Evolutionary conservation across 148 eudicot genomes (phyloP).

Genomic region (Cornus florida): DNA sequence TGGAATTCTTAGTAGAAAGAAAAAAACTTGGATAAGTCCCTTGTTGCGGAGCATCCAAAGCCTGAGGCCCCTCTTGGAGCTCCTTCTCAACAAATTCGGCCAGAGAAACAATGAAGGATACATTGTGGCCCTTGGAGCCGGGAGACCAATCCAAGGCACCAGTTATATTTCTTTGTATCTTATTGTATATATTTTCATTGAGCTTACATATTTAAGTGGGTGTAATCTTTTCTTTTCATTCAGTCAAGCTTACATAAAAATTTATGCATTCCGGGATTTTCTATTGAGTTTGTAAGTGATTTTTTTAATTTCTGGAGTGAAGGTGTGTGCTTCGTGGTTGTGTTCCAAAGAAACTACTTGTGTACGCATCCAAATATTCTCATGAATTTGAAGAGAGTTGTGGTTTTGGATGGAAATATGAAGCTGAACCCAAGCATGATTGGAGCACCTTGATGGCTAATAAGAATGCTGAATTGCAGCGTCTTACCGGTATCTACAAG

Average conservation of each 20-base stretch:
- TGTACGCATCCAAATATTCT: slow-evolving; percentile 82
- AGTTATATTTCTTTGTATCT: background rate
- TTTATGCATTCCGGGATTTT: background rate
- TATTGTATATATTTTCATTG: too few species aligned
- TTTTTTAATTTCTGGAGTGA: slow-evolving; percentile 15
- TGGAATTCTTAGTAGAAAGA: too few species aligned
- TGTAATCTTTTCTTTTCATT: background rate
- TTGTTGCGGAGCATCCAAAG: too few species aligned
- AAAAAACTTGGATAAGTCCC: too few species aligned
- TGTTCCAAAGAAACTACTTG: slow-evolving; percentile 95
- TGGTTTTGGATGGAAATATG: slow-evolving; percentile 96
- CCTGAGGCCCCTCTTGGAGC: too few species aligned
- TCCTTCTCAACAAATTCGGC: too few species aligned
- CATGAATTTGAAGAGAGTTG: slow-evolving; percentile 95
- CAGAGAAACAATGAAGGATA: too few species aligned
- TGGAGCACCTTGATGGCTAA: slow-evolving; percentile 96
- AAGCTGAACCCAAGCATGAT: slow-evolving; percentile 87
- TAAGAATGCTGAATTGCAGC: slow-evolving; percentile 95
- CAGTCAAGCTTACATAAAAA: background rate
- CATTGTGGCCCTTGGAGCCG: too few species aligned
- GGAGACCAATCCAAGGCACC: background rate
- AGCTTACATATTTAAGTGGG: background rate
- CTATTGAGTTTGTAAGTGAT: slow-evolving; percentile 7
- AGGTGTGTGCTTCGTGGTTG: slow-evolving; percentile 99
- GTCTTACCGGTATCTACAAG: slow-evolving; percentile 89